Conservation (phyloP, 768 basidiomycete genomes). For the Collybia nuda region DNA sequence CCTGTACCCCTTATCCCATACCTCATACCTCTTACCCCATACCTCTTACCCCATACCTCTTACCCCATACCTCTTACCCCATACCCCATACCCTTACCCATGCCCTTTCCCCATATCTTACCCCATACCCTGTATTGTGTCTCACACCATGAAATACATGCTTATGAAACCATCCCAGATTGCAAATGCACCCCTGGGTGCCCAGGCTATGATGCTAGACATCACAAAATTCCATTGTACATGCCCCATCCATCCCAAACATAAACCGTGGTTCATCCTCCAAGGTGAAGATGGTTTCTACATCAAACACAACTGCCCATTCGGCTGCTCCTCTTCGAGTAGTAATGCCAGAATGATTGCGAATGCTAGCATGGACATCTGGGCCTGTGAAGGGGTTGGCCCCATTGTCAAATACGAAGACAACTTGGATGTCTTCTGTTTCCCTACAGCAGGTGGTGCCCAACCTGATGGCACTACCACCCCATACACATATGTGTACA, state of each 20-base stretch:
- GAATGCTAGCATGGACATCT: conserved; percentile 26
- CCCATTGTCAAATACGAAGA: conserved; percentile 24
- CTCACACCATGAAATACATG: too few relatives aligned
- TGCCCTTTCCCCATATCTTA: background rate
- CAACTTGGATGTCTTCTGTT: conserved; percentile 19
- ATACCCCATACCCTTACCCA: background rate
- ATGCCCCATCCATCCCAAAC: conserved; percentile 25
- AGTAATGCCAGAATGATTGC: conserved; percentile 30
- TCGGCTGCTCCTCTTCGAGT: conserved; percentile 25
- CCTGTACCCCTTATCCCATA: background rate
- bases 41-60: background rate
- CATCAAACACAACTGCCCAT: conserved; percentile 30
- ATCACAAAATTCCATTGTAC: conserved; percentile 34
- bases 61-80: background rate
- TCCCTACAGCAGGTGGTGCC: conserved; percentile 7
- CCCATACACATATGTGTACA: conserved; percentile 17
- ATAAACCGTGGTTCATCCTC: conserved; percentile 33
- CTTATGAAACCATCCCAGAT: conserved; percentile 18
- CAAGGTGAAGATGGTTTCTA: conserved; percentile 21
- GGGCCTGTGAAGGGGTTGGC: conserved; percentile 13
- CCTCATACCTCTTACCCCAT: background rate
- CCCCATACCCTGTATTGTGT: conserved; percentile 5
- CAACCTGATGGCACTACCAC: background rate
- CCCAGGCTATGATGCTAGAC: conserved; percentile 28
- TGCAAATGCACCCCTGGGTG: conserved; percentile 24